Evolutionary conservation across 164 flowering plant species (phyloP), one percentile per base, ranked within the genome.

Genomic region (Macadamia tetraphylla): DNA sequence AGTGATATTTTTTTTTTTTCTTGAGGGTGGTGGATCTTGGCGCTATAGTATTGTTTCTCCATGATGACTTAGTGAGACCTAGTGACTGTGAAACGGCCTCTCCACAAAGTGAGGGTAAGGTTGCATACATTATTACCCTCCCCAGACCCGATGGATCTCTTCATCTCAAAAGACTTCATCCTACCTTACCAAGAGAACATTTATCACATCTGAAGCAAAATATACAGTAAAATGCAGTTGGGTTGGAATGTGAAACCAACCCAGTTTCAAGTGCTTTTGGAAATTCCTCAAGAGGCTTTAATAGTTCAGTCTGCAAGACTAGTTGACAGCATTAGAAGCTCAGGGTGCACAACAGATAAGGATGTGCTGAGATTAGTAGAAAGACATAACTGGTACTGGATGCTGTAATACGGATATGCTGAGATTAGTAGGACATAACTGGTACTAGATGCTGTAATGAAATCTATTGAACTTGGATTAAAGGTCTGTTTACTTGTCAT

Each of bases 281-380:
- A 73, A 59, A 61, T 82, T 18, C 83, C 91, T 2, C 88, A 85
- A 43, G 91, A 87, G 71, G 87, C 74, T 62, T n/a, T 68, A 58
- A 87, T 87, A 87, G 80, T 84, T 15, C 67, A 67, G 67, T 71
- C 85, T 67, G 76, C 82, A 0, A 70, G 77, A 52, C 65, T 83
- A 13, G 85, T 78, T 2, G 29, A 64, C 30, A 73, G 64, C 5
- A 78, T 83, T 46, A 79, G 48, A 62, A 17, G 14, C 18, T 9
- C 2, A 1, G 82, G 74, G 42, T 14, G n/a, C 1, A 3, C 9
- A 13, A 82, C 88, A 1, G 83, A 85, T 15, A 11, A 9, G 0
- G 79, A 63, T 23, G 23, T 23, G 23, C 23, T 23, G 23, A 23
- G 23, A 23, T 23, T 23, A 23, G 23, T 23, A 23, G 23, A 23